Percentiles rank a stretch among this genome's conserved stretches.
phyloP scores from a whole-genome alignment of 768 basidiomycete species.

The Hericium erinaceus region DNA sequence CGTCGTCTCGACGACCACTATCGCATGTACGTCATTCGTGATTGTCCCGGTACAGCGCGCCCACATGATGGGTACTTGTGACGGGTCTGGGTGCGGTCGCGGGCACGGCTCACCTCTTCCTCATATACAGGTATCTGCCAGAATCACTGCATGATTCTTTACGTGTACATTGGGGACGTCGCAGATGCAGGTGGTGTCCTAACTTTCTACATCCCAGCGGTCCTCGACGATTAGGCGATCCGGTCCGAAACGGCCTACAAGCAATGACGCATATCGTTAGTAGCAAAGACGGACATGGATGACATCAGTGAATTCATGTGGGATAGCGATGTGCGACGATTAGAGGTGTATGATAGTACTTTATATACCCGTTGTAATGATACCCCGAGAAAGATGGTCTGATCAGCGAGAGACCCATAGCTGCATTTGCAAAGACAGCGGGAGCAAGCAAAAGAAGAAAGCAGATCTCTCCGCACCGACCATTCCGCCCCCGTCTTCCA shows the following conservation, averaged over 20 bases:
- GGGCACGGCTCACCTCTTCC: not conserved
- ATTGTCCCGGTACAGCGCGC: not conserved
- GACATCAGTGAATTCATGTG: not conserved
- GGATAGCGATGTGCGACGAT: not conserved
- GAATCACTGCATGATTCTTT: slow-evolving; percentile 76
- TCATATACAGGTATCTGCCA: slow-evolving; percentile 61
- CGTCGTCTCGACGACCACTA: slow-evolving; percentile 73
- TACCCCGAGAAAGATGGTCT: not conserved
- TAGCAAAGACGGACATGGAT: not conserved
- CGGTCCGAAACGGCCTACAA: not conserved
- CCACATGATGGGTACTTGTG: not conserved
- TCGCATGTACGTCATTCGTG: slow-evolving; percentile 55
- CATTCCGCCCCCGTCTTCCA: too few relatives aligned
- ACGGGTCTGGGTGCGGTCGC: not conserved
- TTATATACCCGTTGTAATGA: not conserved
- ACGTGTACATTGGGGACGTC: slow-evolving; percentile 80
- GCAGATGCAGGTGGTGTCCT: slow-evolving; percentile 75
- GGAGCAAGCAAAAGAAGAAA: not conserved
- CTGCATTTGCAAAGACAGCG: not conserved
- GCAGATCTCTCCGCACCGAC: not conserved
- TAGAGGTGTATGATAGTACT: not conserved
- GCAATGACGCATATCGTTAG: not conserved
- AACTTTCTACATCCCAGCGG: slow-evolving; percentile 81
- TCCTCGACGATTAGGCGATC: slow-evolving; percentile 41
- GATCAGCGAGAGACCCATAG: not conserved